Evolutionary conservation across 768 basidiomycete genomes (phyloP).

Genomic region (Podaxis pistillaris): DNA sequence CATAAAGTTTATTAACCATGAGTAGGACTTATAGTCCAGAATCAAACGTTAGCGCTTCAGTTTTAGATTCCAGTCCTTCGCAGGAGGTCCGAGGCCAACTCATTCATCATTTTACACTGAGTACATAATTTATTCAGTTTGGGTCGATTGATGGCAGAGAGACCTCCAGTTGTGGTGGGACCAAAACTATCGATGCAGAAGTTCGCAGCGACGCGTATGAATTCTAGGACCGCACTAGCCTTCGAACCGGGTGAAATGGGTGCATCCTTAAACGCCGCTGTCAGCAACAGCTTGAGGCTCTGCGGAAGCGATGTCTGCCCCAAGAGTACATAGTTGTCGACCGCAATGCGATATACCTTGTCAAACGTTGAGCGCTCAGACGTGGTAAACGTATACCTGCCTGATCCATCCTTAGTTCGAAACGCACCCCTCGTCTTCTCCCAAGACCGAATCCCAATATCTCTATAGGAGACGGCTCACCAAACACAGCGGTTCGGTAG

Average conservation of each 20-base stretch:
- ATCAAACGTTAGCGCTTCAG: too few relatives aligned
- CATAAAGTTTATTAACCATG: too few relatives aligned
- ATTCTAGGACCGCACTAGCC: slow-evolving; percentile 56
- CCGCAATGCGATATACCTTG: slow-evolving; percentile 33
- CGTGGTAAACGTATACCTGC: slow-evolving; percentile 28
- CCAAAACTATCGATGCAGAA: slow-evolving; percentile 61
- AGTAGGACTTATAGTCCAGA: too few relatives aligned
- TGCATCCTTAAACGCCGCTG: slow-evolving; percentile 49
- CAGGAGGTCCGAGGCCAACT: too few relatives aligned
- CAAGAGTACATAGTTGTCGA: slow-evolving; percentile 68
- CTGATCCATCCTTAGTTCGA: slow-evolving; percentile 51
- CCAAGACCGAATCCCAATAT: too few relatives aligned
- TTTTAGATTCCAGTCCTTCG: too few relatives aligned
- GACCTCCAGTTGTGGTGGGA: too few relatives aligned
- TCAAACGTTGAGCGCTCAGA: neutral
- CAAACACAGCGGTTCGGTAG: too few relatives aligned
- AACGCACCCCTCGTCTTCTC: slow-evolving; percentile 29
- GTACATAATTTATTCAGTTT: too few relatives aligned
- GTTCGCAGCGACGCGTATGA: slow-evolving; percentile 79
- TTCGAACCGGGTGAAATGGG: slow-evolving; percentile 43
- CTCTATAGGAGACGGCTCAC: too few relatives aligned
- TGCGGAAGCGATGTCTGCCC: slow-evolving; percentile 66
- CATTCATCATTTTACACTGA: too few relatives aligned
- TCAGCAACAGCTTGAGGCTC: slow-evolving; percentile 60
- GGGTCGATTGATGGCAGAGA: too few relatives aligned